Evolutionary conservation across 495 filamentous ascomycete species (phyloP), one percentile per base, ranked within the genome.

Genomic region (Cercophora samala): DNA sequence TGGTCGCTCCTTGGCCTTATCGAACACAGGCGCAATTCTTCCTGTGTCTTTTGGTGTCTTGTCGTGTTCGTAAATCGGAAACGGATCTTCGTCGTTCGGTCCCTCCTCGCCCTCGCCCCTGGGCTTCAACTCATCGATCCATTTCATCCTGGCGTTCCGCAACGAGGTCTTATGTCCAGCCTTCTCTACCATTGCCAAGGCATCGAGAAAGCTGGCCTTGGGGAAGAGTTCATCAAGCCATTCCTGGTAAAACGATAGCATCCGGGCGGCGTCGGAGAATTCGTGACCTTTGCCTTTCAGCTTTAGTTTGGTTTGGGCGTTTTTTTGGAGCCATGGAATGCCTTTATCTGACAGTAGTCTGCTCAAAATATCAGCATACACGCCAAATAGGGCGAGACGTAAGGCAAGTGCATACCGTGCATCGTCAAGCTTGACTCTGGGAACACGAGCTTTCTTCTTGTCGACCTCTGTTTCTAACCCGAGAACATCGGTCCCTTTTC

Each of bases 211-310:
- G 73, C 93, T 96, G 1, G 93, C 95, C 69, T 93, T 92, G 55
- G 95, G 96, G 70, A 92, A 99, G 24, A 99, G 82, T 66, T 97
- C 92, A 75, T 99, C 95, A 5, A 98, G 91, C 95, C 95, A 99
- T 69, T 96, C 78, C 75, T 98, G 95, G 75, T 98, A 99, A 73
- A 93, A 90, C 54, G 90, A 89, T 66, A 99, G 85, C 13, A 99
- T 83, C 60, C 89, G 87, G 2, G 89, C 84, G 2, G 92, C 84
- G 75, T 99, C 95, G 29, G 88, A 88, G 76, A 93, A 99, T 92
- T 97, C 95, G 73, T 97, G 90, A 8, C 93, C 93, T 81, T 96
- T 98, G 29, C 95, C 95, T 74, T 91, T 95, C 66, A 97, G 88
- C 69, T 84, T 91, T 24, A 99, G 78, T 63, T 87, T 85, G 60